Conservation (phyloP, 306 rosid genomes). For the Pachyrhizus erosus region DNA sequence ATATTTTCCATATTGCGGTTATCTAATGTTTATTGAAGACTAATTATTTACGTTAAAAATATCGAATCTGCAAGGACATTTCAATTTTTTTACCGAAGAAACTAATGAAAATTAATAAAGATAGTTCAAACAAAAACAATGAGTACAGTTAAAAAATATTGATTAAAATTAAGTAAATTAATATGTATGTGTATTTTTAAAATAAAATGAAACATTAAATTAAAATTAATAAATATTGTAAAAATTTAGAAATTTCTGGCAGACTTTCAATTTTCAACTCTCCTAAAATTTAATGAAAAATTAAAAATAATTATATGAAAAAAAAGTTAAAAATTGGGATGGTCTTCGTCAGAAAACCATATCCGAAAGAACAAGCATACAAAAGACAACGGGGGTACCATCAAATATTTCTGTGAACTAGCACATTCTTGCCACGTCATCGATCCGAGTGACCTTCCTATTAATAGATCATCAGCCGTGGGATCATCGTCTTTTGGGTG, state of each 20-base stretch:
- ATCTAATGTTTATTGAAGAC: not conserved
- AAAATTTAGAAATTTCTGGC: not conserved
- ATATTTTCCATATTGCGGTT: not conserved
- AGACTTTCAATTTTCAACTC: not conserved
- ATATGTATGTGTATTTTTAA: not conserved
- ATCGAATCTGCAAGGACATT: too few relatives aligned
- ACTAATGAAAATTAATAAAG: too few relatives aligned
- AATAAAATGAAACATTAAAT: not conserved
- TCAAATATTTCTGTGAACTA: constrained; percentile 30
- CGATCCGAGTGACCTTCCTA: constrained; percentile 55
- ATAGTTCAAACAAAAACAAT: too few relatives aligned
- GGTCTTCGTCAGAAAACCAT: constrained; percentile 19
- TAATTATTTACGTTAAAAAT: not conserved
- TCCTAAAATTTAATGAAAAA: not conserved
- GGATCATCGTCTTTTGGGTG: constrained; percentile 42
- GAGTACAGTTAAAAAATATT: too few relatives aligned
- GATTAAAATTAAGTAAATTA: too few relatives aligned
- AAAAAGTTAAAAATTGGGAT: constrained; percentile 25
- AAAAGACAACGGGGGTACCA: constrained; percentile 29
- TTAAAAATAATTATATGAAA: not conserved
- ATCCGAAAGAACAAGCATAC: constrained; percentile 2
- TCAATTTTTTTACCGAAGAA: too few relatives aligned
- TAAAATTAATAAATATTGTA: not conserved
- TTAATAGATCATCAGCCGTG: constrained; percentile 22
- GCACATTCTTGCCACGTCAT: constrained; percentile 58